Conservation (phyloP, 208 protist genomes). For the Trypanosoma avium region DNA sequence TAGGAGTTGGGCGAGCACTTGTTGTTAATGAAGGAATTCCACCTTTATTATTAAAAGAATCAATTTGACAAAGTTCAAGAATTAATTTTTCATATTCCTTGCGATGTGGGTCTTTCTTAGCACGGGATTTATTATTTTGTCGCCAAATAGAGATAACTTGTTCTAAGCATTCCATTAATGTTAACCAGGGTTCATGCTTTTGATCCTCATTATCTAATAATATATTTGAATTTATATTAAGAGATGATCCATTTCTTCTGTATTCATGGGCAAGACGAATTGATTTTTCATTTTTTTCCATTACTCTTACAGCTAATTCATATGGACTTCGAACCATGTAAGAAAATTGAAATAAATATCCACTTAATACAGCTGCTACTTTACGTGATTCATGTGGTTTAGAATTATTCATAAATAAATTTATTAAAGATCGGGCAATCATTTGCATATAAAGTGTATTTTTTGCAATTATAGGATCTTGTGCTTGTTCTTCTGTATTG, state of each 20-base stretch:
- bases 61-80: conserved; percentile 24
- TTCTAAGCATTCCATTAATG: conserved; percentile 64
- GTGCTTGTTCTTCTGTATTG: not conserved
- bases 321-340: conserved; percentile 70
- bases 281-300: conserved; percentile 30
- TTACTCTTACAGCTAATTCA: conserved; percentile 44
- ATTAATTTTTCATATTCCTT: conserved; percentile 42
- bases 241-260: conserved; percentile 3
- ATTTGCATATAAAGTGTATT: conserved; percentile 37
- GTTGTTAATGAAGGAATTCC: conserved; percentile 42
- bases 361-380: conserved; percentile 62
- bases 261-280: conserved; percentile 32
- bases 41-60: conserved; percentile 6
- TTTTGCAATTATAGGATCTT: not conserved
- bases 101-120: conserved; percentile 29
- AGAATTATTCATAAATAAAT: conserved; percentile 49
- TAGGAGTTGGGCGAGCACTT: conserved; percentile 74
- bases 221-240: conserved; percentile 2
- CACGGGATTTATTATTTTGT: conserved; percentile 30
- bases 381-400: conserved; percentile 51
- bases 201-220: conserved; percentile 41
- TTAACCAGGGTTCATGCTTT: conserved; percentile 60
- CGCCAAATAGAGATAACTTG: conserved; percentile 64
- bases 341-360: conserved; percentile 71
- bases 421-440: conserved; percentile 54